Evolutionary conservation across 768 basidiomycete genomes (phyloP).

Genomic region (Suillus weaverae): DNA sequence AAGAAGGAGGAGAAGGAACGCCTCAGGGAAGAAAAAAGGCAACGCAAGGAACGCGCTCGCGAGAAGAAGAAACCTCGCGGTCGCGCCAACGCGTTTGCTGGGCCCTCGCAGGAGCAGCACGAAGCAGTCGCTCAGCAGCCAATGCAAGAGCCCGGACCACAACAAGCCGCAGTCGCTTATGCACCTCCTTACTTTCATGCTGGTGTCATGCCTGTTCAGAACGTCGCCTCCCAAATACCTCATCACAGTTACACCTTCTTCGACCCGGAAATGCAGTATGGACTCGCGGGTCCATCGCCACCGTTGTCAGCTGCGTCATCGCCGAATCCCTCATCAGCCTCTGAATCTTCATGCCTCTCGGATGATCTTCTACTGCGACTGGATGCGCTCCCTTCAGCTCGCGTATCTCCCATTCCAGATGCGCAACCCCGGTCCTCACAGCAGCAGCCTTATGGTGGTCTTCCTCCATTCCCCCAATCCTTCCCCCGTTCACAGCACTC

Average conservation of each 20-base stretch:
- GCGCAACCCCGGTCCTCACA: conserved; percentile 23
- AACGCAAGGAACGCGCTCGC: conserved; percentile 39
- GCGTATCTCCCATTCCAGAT: conserved; percentile 11
- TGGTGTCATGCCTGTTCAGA: conserved; percentile 8
- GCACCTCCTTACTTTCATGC: conserved; percentile 7
- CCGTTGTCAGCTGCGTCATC: conserved; percentile 53
- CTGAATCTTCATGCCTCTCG: conserved; percentile 11
- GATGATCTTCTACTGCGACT: conserved; percentile 14
- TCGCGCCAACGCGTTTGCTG: conserved; percentile 18
- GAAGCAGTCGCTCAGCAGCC: not conserved
- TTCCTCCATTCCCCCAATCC: not conserved
- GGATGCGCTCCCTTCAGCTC: conserved; percentile 16
- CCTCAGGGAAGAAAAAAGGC: conserved; percentile 39
- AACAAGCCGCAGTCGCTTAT: not conserved
- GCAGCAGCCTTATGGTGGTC: conserved; percentile 1
- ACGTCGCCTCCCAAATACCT: conserved; percentile 14
- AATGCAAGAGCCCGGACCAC: not conserved
- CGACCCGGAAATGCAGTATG: conserved; percentile 26
- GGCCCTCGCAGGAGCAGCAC: not conserved
- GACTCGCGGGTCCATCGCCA: conserved; percentile 49
- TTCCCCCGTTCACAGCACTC: conserved; percentile 15
- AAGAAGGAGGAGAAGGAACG: conserved; percentile 53
- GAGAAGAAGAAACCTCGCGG: conserved; percentile 23
- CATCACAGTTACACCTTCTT: conserved; percentile 25
- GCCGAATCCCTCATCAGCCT: conserved; percentile 33